Base-by-base conservation (phyloP, 2,329 filamentous ascomycete species). In the Lomentospora prolificans region DNA sequence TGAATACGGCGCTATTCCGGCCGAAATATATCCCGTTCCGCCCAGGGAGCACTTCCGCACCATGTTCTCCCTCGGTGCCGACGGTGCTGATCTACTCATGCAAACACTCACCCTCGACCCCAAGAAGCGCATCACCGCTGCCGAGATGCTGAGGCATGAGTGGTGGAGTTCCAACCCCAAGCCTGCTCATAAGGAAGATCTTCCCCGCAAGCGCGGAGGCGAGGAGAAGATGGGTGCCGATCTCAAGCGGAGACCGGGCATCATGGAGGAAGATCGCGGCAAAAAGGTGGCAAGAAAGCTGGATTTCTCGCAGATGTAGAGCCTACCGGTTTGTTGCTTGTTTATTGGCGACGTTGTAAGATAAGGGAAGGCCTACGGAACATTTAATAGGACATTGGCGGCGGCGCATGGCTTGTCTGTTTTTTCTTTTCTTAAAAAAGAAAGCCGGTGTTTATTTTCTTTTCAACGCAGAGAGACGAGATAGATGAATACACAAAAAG, bases 21-120 rank as follows among this genome's bases (percentile, higher is more conserved):
- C 81, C 4, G 73, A 80, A 56, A 69, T 72, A 56, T 77, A 83
- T 59, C 74, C 82, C 63, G 63, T 89, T 69, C 80, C 81, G 59
- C 82, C 82, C 1, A 80, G 81, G 59, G 84, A 87, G 56, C 86
- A 86, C 65, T 96, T 89, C 75, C 77, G 86, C 65, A 74, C 76
- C 55, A 82, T 84, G 59, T 96, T 99, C 66, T 87, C 87, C 9
- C 82, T 92, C 8, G 94, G 92, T 22, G 73, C 83, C 8, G 81
- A 89, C 53, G 94, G 94, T 46, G 89, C 95, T 28, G 91, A 97
- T 67, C 73, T 99, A 58, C 76, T 99, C 53, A 89, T 94, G 77
- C 83, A 82, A 61, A 95, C 95, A 71, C 77, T 96, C 59, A 79
- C 81, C 10, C 79, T 97, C 59, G 90, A 99, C 70, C 94, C 94